phyloP scores from a whole-genome alignment of 2,329 filamentous ascomycete genomes.

The Paramyrothecium roridum region DNA sequence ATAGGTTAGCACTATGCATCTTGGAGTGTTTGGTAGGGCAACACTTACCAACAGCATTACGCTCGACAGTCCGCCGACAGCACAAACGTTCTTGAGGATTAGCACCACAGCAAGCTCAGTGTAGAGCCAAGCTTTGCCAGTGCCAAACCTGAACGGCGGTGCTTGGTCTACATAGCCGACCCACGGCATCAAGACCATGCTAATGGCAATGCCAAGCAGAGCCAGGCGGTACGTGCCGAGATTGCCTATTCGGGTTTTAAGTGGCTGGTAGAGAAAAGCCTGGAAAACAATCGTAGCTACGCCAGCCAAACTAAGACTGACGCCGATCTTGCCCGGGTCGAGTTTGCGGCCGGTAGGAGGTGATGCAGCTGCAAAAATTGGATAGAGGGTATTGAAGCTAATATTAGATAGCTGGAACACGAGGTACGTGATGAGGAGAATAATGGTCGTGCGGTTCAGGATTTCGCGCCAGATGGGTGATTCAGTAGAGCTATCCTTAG shows the following conservation, averaged over 20 bases:
- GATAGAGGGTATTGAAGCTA: slow-evolving; percentile 91
- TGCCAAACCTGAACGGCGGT: slow-evolving; percentile 54
- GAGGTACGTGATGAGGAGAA: slow-evolving; percentile 81
- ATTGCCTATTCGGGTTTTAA: slow-evolving; percentile 80
- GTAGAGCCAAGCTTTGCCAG: slow-evolving; percentile 70
- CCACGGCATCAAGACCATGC: slow-evolving; percentile 86
- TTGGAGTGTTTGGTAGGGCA: too few relatives aligned
- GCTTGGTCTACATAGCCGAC: slow-evolving; percentile 71
- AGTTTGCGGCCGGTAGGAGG: slow-evolving; percentile 75
- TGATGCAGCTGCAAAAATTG: slow-evolving; percentile 79
- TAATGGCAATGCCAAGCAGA: slow-evolving; percentile 74
- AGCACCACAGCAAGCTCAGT: slow-evolving; percentile 76
- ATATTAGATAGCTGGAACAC: slow-evolving; percentile 94
- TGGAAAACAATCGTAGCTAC: slow-evolving; percentile 87
- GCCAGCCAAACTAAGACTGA: slow-evolving; percentile 82
- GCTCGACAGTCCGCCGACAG: slow-evolving; percentile 85
- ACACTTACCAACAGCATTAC: slow-evolving; percentile 75
- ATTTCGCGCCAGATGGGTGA: slow-evolving; percentile 51
- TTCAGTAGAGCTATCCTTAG: slow-evolving; percentile 7
- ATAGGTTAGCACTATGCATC: slow-evolving; percentile 3
- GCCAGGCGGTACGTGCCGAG: slow-evolving; percentile 78
- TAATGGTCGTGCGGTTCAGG: slow-evolving; percentile 75
- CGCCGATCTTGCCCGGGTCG: slow-evolving; percentile 75
- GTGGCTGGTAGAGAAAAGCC: slow-evolving; percentile 73
- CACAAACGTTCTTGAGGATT: slow-evolving; percentile 84